phyloP scores from a whole-genome alignment of 768 basidiomycete genomes.

The Omphalotus guepiniiformis region DNA sequence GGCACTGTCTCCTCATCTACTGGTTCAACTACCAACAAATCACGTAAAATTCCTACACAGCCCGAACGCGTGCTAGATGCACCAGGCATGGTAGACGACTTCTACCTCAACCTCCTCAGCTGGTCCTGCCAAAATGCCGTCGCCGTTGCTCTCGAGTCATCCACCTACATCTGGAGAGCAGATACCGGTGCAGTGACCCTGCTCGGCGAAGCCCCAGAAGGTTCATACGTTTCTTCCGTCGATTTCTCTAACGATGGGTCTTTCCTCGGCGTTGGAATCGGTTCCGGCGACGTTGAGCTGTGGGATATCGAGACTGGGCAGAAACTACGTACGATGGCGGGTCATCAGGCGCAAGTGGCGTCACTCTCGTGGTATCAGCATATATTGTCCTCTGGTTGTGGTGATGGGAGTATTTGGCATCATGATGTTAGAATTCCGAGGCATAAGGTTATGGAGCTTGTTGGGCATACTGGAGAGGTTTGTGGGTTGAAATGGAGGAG shows the following conservation, averaged over 20 bases:
- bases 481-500: constrained; percentile 88
- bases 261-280: constrained; percentile 78
- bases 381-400: constrained; percentile 82
- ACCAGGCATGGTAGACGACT: constrained; percentile 90
- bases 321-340: constrained; percentile 87
- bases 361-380: constrained; percentile 86
- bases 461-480: constrained; percentile 90
- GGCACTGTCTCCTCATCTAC: constrained; percentile 62
- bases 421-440: constrained; percentile 87
- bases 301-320: constrained; percentile 83
- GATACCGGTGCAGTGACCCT: constrained; percentile 82
- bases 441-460: constrained; percentile 87
- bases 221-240: constrained; percentile 70
- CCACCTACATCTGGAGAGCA: constrained; percentile 92
- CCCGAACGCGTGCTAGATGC: constrained; percentile 96
- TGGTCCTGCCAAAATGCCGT: constrained; percentile 88
- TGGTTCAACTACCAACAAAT: constrained; percentile 60
- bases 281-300: constrained; percentile 86
- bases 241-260: constrained; percentile 78
- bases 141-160: constrained; percentile 83
- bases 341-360: constrained; percentile 81
- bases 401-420: constrained; percentile 94
- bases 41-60: constrained; percentile 78
- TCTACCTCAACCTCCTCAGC: constrained; percentile 90
- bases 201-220: constrained; percentile 71